Base-by-base conservation (phyloP, 371 early-diverging fungal species). In the Funneliformis caledonium region DNA sequence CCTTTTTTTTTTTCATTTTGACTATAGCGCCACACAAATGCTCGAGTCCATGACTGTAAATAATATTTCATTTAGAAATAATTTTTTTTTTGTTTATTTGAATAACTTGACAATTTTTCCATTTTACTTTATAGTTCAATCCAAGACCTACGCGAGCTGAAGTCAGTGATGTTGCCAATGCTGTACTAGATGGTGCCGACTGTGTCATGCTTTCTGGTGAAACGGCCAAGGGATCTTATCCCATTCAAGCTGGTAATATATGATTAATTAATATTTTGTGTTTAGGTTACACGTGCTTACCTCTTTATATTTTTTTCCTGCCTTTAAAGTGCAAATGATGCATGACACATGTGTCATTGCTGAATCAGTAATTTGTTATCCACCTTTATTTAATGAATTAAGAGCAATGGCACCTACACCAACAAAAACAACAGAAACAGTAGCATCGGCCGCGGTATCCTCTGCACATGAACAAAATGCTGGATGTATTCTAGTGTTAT, bases 201-300 rank as follows among this genome's bases (percentile, higher is more conserved):
- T 95, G 97, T 85, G 98, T 99, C 83, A 99, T 99, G 99, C 89
- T 99, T 75, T 97, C 98, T 72, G 98, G 97, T 81, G 99, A 99
- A 88, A 99, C 98, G 3, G 99, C 99, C 75, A 96, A 96, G 86
- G 99, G 93, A 14, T 82, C 81, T 81, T 96, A 97, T 86, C 93
- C 95, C 73, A 85, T 93, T 80, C 92, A 96, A 82, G 91, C 91
- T 73, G 86, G 73, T 75, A 45, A 37, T 2, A 26, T 16, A 22
- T 76, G 8, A 19, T 31, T 62, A 26, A 47, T 52, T 60, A 16
- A 70, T 50, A 4, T 68, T 6, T 22, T 12, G 10, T 22, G 42
- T 61, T n/a, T 10, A 19, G n/a, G 65, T 74, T 81, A 78, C 86
- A 85, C 16, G 43, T 82, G 16, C 68, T 82, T 31, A 64, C 10